These are phyloP conservation scores for Solanum sitiens DNA, from an alignment of 257 asterid genomes.

Conservation along the genomic window DNA sequence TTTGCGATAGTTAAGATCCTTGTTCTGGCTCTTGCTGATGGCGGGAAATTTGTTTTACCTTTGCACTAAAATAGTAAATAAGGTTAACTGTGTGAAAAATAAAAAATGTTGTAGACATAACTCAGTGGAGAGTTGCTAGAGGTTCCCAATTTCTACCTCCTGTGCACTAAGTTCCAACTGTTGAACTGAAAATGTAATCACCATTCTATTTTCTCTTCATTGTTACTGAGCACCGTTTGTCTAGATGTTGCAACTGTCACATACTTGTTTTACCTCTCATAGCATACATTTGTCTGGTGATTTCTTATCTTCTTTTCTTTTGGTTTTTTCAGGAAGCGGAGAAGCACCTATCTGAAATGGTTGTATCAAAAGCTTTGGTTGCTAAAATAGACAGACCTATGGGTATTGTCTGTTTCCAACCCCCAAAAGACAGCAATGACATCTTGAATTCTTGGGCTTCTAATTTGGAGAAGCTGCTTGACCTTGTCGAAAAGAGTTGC, in stretches of 20 bases:
- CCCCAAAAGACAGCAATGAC: slow-evolving; percentile 81
- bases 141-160: not conserved
- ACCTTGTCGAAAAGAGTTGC: slow-evolving; percentile 97
- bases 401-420: slow-evolving; percentile 71
- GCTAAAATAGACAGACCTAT: slow-evolving; percentile 86
- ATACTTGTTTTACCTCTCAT: not conserved
- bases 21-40: not conserved
- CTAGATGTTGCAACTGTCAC: not conserved
- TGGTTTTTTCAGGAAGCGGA: slow-evolving; percentile 57
- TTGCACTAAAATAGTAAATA: not conserved
- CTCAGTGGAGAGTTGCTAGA: not conserved
- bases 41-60: not conserved
- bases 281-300: not conserved
- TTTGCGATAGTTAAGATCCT: not conserved
- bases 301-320: not conserved
- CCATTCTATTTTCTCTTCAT: not conserved
- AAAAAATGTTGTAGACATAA: not conserved
- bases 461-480: slow-evolving; percentile 98
- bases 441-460: slow-evolving; percentile 80
- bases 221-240: not conserved
- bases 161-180: not conserved
- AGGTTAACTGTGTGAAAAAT: not conserved
- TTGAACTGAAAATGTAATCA: not conserved
- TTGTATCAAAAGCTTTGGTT: slow-evolving; percentile 74
- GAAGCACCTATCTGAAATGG: slow-evolving; percentile 93